These are phyloP conservation scores for Rhizophora mangle DNA, from an alignment of 345 rosid genomes.

Conservation along the genomic window DNA sequence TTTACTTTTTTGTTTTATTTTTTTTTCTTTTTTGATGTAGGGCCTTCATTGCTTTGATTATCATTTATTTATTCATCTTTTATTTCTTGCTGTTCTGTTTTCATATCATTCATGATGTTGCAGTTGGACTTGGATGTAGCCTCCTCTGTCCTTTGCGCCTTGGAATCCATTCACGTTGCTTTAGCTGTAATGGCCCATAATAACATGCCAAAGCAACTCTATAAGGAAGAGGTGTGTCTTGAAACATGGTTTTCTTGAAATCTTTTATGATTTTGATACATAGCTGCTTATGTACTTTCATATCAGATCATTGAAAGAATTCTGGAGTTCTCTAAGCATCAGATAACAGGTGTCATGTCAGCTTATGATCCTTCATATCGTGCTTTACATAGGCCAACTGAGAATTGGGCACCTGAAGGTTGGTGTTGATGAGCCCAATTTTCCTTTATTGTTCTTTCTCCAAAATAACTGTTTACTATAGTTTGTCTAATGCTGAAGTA, in stretches of 20 bases:
- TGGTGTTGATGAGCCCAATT: constrained; percentile 22
- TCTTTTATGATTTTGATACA: constrained; percentile 5
- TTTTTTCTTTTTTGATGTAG: background rate
- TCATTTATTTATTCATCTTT: constrained; percentile 11
- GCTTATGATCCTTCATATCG: constrained; percentile 93
- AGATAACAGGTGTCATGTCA: constrained; percentile 77
- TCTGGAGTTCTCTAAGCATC: constrained; percentile 92
- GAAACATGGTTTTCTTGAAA: constrained; percentile 11
- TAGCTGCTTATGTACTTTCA: constrained; percentile 18
- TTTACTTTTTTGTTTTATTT: background rate
- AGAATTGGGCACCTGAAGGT: constrained; percentile 77
- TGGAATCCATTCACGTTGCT: constrained; percentile 94
- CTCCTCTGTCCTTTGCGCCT: constrained; percentile 65
- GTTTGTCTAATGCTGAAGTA: background rate
- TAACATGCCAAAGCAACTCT: constrained; percentile 94
- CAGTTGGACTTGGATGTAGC: constrained; percentile 80
- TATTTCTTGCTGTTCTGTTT: constrained; percentile 1
- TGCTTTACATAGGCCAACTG: constrained; percentile 73
- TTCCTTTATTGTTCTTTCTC: constrained; percentile 12
- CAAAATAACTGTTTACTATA: constrained; percentile 2
- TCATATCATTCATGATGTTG: constrained; percentile 15
- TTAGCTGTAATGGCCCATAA: constrained; percentile 83
- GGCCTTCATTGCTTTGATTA: background rate
- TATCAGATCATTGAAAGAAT: constrained; percentile 89
- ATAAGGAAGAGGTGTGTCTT: constrained; percentile 81